Evolutionary conservation across 306 rosid species (phyloP).

Genomic region (Sophora flavescens): DNA sequence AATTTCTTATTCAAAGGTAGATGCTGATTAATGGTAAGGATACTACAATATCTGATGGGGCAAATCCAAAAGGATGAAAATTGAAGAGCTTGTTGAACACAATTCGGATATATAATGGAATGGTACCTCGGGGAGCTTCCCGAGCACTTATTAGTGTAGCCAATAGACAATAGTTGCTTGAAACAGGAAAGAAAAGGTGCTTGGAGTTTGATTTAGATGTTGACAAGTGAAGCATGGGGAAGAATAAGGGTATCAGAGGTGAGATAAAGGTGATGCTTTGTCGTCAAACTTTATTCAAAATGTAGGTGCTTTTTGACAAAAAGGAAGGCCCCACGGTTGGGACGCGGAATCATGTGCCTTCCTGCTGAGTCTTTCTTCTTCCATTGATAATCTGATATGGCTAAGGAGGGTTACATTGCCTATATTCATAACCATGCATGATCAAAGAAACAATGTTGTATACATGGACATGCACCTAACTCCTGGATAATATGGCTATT

Average conservation of each 20-base stretch:
- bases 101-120: constrained; percentile 48
- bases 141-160: constrained; percentile 36
- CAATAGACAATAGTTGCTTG: constrained; percentile 39
- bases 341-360: constrained; percentile 74
- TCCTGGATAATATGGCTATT: background rate
- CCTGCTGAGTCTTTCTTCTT: constrained; percentile 44
- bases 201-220: constrained; percentile 45
- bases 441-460: constrained; percentile 5
- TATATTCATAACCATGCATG: constrained; percentile 14
- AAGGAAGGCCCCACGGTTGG: constrained; percentile 49
- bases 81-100: constrained; percentile 42
- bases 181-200: constrained; percentile 47
- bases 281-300: constrained; percentile 67
- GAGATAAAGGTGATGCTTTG: constrained; percentile 70
- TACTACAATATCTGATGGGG: constrained; percentile 9
- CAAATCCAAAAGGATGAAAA: constrained; percentile 26
- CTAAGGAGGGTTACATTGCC: constrained; percentile 32
- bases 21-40: constrained; percentile 1
- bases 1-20: background rate
- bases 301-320: constrained; percentile 64
- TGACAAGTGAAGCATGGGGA: constrained; percentile 50
- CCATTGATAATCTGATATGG: constrained; percentile 17
- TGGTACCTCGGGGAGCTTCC: constrained; percentile 45
- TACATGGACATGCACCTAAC: constrained; percentile 8
- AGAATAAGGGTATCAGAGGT: constrained; percentile 53